Conservation (phyloP, 768 basidiomycete species). For the Antrodiella citrinella region DNA sequence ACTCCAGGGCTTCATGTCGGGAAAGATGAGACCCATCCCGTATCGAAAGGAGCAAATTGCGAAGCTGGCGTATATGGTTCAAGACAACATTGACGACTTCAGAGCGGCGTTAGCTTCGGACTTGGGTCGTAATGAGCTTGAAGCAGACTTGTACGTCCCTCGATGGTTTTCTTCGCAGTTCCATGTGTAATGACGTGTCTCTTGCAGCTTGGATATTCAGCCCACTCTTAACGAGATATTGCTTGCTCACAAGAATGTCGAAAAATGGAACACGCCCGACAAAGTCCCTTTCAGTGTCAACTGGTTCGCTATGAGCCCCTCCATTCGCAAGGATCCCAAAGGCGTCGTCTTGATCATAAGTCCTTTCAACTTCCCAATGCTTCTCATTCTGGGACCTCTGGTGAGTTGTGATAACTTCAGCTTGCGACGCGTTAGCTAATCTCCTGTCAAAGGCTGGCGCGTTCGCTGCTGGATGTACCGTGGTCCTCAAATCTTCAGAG, state of each 20-base stretch:
- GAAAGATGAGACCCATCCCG: constrained; percentile 56
- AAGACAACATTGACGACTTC: constrained; percentile 63
- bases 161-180: neutral
- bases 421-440: neutral
- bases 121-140: constrained; percentile 53
- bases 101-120: constrained; percentile 51
- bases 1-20: constrained; percentile 49
- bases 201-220: constrained; percentile 51
- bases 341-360: constrained; percentile 62
- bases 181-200: neutral
- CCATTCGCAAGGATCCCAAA: constrained; percentile 69
- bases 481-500: constrained; percentile 74
- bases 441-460: constrained; percentile 36
- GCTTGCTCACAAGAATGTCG: constrained; percentile 52
- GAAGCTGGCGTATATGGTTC: constrained; percentile 63
- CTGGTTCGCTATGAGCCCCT: constrained; percentile 52
- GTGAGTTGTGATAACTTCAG: constrained; percentile 26
- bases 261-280: constrained; percentile 67
- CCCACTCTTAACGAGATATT: constrained; percentile 44
- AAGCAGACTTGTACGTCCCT: constrained; percentile 42
- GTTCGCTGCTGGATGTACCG: constrained; percentile 71
- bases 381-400: constrained; percentile 46
- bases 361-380: constrained; percentile 73
- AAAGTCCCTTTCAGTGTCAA: constrained; percentile 46
- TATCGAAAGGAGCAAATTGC: constrained; percentile 71